Conservation (phyloP, 768 basidiomycete genomes). For the Suillus spraguei region DNA sequence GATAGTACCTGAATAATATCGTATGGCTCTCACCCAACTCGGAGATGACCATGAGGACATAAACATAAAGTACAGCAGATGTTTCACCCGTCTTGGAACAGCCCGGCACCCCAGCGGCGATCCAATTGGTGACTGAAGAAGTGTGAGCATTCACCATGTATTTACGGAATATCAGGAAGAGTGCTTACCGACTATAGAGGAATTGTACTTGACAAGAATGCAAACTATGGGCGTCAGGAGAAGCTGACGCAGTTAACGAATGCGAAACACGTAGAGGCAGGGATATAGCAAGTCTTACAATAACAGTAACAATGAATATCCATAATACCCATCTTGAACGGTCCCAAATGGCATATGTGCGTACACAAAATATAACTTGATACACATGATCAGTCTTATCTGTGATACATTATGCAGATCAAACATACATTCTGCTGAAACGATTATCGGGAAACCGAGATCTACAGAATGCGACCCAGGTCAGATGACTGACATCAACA, state of each 20-base stretch:
- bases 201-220: neutral
- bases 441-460: neutral
- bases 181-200: neutral
- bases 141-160: neutral
- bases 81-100: constrained; percentile 3
- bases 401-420: neutral
- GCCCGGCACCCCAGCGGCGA: neutral
- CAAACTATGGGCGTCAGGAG: neutral
- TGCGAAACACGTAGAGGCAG: neutral
- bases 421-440: constrained; percentile 4
- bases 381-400: neutral
- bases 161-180: neutral
- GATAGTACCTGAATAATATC: neutral
- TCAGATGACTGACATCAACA: neutral
- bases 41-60: neutral
- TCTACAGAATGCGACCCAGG: neutral
- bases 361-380: constrained; percentile 10
- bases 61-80: neutral
- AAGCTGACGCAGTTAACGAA: neutral
- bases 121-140: neutral
- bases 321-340: neutral
- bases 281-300: neutral
- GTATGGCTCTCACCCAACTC: neutral
- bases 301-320: neutral
- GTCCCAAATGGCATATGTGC: constrained; percentile 10